A percentile compares a stretch with the other conserved stretches of the same genome.
Conservation (phyloP, 352 stramenopile genomes). For the Globisporangium recalcitrans region DNA sequence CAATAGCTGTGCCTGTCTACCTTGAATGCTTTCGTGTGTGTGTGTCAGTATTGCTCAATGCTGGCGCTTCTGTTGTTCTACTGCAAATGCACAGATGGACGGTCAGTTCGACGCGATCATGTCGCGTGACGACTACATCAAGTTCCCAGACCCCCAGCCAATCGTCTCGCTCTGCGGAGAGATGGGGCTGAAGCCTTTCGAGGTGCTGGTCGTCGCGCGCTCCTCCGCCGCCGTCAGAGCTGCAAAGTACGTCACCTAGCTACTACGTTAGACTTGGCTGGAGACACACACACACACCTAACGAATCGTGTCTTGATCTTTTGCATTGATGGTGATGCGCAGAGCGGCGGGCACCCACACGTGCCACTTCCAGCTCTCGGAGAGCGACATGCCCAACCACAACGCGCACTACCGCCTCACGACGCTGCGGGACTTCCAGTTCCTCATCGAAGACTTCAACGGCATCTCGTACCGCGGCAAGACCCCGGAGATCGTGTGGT, state of each 20-base stretch:
- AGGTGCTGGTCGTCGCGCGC: slow-evolving; percentile 52
- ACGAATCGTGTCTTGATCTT: not conserved
- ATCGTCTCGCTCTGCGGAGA: slow-evolving; percentile 45
- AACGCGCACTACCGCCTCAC: slow-evolving; percentile 67
- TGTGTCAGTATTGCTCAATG: not conserved
- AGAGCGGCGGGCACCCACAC: slow-evolving; percentile 51
- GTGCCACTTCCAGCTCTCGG: slow-evolving; percentile 61
- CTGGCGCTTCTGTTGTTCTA: not conserved
- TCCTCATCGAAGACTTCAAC: slow-evolving; percentile 71
- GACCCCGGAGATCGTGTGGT: slow-evolving; percentile 21
- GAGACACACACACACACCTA: too few relatives aligned
- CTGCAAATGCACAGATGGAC: slow-evolving; percentile 45
- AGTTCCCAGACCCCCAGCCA: slow-evolving; percentile 43
- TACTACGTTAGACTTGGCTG: too few relatives aligned
- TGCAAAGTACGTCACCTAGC: slow-evolving; percentile 39
- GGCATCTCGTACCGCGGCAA: slow-evolving; percentile 60
- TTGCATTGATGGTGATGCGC: not conserved
- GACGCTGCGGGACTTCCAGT: slow-evolving; percentile 54
- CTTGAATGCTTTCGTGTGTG: not conserved
- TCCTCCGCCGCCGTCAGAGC: slow-evolving; percentile 50
- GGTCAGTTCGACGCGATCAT: slow-evolving; percentile 62
- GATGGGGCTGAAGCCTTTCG: slow-evolving; percentile 41
- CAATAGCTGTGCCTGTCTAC: not conserved
- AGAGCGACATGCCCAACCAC: slow-evolving; percentile 69
- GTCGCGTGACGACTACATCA: slow-evolving; percentile 31